Base-by-base conservation (phyloP, 192 early-diverging fungal genomes). In the Backusella luteola region DNA sequence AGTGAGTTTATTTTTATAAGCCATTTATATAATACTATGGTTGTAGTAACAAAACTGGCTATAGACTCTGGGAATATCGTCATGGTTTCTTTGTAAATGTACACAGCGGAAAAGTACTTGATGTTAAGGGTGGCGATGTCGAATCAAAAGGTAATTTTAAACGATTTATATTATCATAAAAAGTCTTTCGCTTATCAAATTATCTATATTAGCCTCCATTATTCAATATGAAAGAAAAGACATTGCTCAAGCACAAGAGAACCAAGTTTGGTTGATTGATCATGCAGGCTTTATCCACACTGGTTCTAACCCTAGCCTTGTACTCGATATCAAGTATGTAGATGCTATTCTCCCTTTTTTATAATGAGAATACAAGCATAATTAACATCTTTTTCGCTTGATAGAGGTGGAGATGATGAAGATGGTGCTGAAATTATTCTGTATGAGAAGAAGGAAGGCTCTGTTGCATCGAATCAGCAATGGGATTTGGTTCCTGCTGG, bases 51-150 rank as follows among this genome's bases (percentile, higher is more conserved):
- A 63, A 56, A 56, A n/a, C 2, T 56, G 21, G 8, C 19, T 21
- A 15, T 21, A 74, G 73, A 59, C 59, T 74, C 9, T 78, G 76
- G 76, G 71, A 78, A 52, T 72, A 67, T n/a, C 76, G 71, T 34
- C 59, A 78, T 68, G 70, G 71, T 46, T 23, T 39, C 9, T 73
- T 78, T 14, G 56, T 78, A 38, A 78, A 78, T 66, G 17, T 46
- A 12, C 49, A 73, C 72, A 73, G 71, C 41, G 77, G 77, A 35
- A 78, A 78, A 38, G 77, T 68, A 4, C 77, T 78, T 26, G 77
- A 78, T 34, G 46, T 78, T 4, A 78, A 78, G 34, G 77, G 66
- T 19, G 72, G 72, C 11, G 12, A 74, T 9, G 73, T 78, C 29
- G 41, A 69, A 38, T 35, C 26, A 15, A 49, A 74, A 42, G 63